Evolutionary conservation across 2,329 filamentous ascomycete genomes (phyloP), one percentile per base, ranked within the genome.

Genomic region (Fusarium compactum): DNA sequence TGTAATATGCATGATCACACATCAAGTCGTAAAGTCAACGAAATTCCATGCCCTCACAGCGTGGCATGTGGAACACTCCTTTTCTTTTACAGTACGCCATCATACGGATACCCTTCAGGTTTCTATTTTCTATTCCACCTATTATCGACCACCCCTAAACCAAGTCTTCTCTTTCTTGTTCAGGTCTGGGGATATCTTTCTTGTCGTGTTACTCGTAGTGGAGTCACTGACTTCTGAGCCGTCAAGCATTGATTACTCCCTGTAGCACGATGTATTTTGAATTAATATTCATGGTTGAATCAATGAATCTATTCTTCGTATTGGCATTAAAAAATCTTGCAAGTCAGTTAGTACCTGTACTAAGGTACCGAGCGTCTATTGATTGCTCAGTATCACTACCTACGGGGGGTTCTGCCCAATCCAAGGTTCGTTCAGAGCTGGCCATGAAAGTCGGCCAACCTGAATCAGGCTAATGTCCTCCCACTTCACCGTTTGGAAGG

Each of bases 381-480:
- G 66, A 59, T 57, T 69, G 52, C 38, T 32, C 52, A 41, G 62
- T 52, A 54, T 67, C 56, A 29, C 40, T 72, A 70, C 70, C 40
- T 72, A 70, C 70, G 70, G 70, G 73, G 73, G 43, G 24, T 25
- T 38, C 32, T 50, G 34, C 34, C 38, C 52, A 55, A 55, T 46
- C 27, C 16, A 55, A n/a, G 16, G 40, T 53, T 29, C 27, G 29
- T 44, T 62, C 44, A 52, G 70, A 61, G 55, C 45, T 64, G 63
- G 63, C 66, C 73, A 73, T 38, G 34, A 18, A 34, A 72, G 69
- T 55, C 69, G 63, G 65, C 66, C 72, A 70, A 76, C 73, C 71
- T 76, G 73, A 76, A 75, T 72, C 70, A 75, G 69, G 65, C 71
- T 75, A 74, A 71, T 51, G 45, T 59, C 52, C 46, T 58, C 59